Base-by-base conservation (phyloP, 2,329 filamentous ascomycete genomes). In the Xylariaceae sp. region DNA sequence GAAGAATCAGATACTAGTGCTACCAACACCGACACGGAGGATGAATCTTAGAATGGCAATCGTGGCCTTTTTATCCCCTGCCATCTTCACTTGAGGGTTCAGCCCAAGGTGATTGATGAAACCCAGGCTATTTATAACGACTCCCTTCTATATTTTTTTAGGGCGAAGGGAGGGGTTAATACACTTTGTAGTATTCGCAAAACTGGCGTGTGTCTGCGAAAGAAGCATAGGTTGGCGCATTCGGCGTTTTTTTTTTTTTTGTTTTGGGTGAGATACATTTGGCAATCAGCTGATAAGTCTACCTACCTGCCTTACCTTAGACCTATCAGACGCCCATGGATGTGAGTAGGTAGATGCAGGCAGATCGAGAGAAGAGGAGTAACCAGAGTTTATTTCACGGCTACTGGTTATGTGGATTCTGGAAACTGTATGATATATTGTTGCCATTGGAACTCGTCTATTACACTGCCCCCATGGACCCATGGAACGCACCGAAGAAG, bases 11-110 rank as follows among this genome's bases (percentile, higher is more conserved):
- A 85, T 68, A 85, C 83, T 37, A 86, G 83, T 65, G 84, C 80
- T 59, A 88, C 85, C 11, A 84, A 88, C 66, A 85, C 83, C 9
- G 82, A 85, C 62, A 87, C 84, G 1, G 84, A 87, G 66, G 78
- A 81, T 32, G 80, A 84, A 69, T 76, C 78, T 67, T 80, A 70
- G 54, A 19, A 27, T 26, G 30, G 30, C 2, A 37, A 30, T 12
- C 19, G 19, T 19, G 19, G 19, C 19, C 34, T 5, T 43, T 31
- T 30, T 50, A 9, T 30, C 32, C 26, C 8, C 35, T 37, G n/a
- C 39, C 26, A 34, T 43, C 34, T 29, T 42, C 1, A 50, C 30
- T 31, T 30, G 3, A 19, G 41, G 27, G 37, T 43, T 44, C 29
- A 44, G 43, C 47, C 26, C 37, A 19, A 34, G 35, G 27, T 12